Percentiles rank a stretch among this genome's conserved stretches.
phyloP scores from a whole-genome alignment of 768 basidiomycete species.

The Podaxis pistillaris region DNA sequence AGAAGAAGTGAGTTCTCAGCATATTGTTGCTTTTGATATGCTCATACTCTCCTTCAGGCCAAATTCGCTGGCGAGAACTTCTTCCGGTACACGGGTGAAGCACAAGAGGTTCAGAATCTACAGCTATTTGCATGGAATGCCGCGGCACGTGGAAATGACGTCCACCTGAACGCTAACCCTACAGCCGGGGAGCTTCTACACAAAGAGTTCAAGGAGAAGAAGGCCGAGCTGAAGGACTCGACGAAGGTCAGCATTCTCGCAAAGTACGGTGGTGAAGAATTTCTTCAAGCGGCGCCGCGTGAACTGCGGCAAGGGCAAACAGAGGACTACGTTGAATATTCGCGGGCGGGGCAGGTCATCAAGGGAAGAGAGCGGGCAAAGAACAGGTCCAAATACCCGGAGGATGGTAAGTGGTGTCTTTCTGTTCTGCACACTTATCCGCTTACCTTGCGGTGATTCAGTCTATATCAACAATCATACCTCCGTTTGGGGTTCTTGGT shows the following conservation, averaged over 20 bases:
- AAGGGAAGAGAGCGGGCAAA: slow-evolving; percentile 91
- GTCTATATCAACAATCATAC: slow-evolving; percentile 93
- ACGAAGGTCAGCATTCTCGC: slow-evolving; percentile 87
- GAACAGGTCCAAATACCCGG: slow-evolving; percentile 88
- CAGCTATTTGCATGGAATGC: slow-evolving; percentile 99
- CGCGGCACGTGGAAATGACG: slow-evolving; percentile 87
- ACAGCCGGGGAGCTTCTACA: slow-evolving; percentile 94
- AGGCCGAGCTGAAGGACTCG: slow-evolving; percentile 85
- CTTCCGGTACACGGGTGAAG: slow-evolving; percentile 86
- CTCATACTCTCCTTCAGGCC: slow-evolving; percentile 44
- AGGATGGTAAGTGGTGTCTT: slow-evolving; percentile 73
- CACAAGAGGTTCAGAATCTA: slow-evolving; percentile 86
- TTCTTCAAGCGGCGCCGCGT: slow-evolving; percentile 84
- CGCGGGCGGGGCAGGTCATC: slow-evolving; percentile 84
- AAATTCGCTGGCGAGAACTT: slow-evolving; percentile 98
- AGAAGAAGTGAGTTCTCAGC: slow-evolving; percentile 72
- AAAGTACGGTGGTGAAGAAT: slow-evolving; percentile 93
- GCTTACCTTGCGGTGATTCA: slow-evolving; percentile 28
- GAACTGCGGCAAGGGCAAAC: slow-evolving; percentile 95
- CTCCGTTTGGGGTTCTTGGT: slow-evolving; percentile 98
- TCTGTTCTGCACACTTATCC: slow-evolving; percentile 5
- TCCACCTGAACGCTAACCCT: slow-evolving; percentile 94
- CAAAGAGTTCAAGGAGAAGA: slow-evolving; percentile 88
- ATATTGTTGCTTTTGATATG: slow-evolving; percentile 1
- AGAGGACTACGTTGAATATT: slow-evolving; percentile 97